Evolutionary conservation across 495 filamentous ascomycete genomes (phyloP).

Genomic region (Daldinia vernicosa): DNA sequence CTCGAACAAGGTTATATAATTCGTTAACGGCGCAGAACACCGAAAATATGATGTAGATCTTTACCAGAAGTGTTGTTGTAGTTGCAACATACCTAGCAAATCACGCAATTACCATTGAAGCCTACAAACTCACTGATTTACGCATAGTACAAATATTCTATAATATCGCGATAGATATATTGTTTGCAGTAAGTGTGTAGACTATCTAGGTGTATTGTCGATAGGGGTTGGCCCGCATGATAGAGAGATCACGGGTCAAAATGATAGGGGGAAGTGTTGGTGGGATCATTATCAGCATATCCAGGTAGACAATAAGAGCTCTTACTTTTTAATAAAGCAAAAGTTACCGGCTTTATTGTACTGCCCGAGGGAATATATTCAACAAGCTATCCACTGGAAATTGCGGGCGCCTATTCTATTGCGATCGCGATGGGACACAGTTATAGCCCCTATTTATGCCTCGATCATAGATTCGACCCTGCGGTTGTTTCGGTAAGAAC

Average conservation of each 20-base stretch:
- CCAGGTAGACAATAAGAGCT: too few species aligned
- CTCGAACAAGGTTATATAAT: conserved; percentile 2
- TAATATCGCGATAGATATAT: background rate
- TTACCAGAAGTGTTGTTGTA: background rate
- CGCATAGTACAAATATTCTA: background rate
- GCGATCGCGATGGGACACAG: too few species aligned
- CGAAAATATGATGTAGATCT: background rate
- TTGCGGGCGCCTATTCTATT: too few species aligned
- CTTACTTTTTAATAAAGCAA: too few species aligned
- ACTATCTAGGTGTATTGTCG: background rate
- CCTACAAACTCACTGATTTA: background rate
- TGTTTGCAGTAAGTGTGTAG: too few species aligned
- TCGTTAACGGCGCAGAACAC: background rate
- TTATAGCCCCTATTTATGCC: too few species aligned
- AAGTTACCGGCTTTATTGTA: too few species aligned
- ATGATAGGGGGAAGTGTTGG: too few species aligned
- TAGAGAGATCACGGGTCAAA: background rate
- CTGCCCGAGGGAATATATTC: too few species aligned
- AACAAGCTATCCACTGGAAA: too few species aligned
- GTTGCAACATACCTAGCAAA: background rate
- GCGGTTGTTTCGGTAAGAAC: background rate
- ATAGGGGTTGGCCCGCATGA: background rate
- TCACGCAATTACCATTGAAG: background rate
- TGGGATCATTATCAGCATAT: too few species aligned
- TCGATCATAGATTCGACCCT: background rate